Evolutionary conservation across 2,329 filamentous ascomycete genomes (phyloP), one percentile per base, ranked within the genome.

Genomic region (Penicillium sp.): DNA sequence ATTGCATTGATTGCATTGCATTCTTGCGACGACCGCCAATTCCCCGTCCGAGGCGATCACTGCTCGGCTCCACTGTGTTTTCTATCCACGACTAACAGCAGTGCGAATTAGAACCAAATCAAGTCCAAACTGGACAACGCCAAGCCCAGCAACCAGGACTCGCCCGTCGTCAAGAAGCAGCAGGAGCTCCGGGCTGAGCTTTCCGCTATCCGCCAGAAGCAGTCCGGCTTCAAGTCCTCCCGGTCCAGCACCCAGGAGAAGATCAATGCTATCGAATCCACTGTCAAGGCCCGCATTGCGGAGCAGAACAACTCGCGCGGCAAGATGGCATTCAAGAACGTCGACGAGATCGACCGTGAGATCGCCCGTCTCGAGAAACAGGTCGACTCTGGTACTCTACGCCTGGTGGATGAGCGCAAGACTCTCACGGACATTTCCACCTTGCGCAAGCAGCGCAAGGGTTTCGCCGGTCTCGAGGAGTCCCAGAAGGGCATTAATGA

Each of bases 361-460:
- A 94, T 97, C 64, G 82, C 84, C 54, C 80, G 81, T 46, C 85
- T 97, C 47, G 90, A 96, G 61, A 87, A 87, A 75, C 84, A 93
- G 71, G 91, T 97, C 64, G 90, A 96, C 72, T 84, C 86, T 29
- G 93, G 93, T 59, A 88, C 84, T 71, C 92, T 99, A 88, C 96
- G 92, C 78, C 80, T 99, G 45, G 94, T 97, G 9, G 94, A 99
- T 65, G 94, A 97, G 84, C 95, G 91, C 82, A 97, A 97, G 83
- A 87, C 90, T 7, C 81, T 97, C 17, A 78, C 83, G 44, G 91
- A 97, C 66, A 87, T 96, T 64, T 89, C 88, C 42, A 87, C 78
- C 71, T 79, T 97, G 61, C 87, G 89, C 74, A 96, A 95, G 80
- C 84, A 89, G 68, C 90, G 90, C 78, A 97, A 97, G 85, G 88